These are phyloP conservation scores for Eutrema heterophyllum DNA, from an alignment of 345 rosid species.

Conservation along the genomic window DNA sequence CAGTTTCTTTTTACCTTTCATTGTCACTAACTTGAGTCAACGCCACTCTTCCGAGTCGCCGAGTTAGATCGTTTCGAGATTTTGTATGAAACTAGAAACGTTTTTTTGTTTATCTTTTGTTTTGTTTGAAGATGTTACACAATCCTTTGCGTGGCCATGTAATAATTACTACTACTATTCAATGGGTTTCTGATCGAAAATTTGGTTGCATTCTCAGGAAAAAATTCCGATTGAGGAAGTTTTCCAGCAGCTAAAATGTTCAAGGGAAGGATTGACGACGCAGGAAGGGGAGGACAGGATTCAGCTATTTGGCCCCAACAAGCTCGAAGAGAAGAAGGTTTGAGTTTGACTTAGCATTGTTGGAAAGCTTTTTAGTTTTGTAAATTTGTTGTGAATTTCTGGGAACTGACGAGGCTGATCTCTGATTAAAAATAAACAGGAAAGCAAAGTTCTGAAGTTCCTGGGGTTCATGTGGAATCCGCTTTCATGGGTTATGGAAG, in stretches of 20 bases:
- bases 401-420: constrained; percentile 2
- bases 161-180: background rate
- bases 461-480: constrained; percentile 43
- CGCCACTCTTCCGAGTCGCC: constrained; percentile 18
- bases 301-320: constrained; percentile 77
- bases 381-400: background rate
- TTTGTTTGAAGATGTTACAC: background rate
- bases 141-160: background rate
- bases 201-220: constrained; percentile 48
- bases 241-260: constrained; percentile 74
- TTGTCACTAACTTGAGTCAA: constrained; percentile 32
- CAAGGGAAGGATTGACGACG: constrained; percentile 58
- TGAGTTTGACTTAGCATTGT: constrained; percentile 18
- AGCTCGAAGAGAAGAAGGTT: constrained; percentile 84
- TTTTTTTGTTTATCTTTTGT: background rate
- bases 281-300: constrained; percentile 83
- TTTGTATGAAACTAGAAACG: background rate
- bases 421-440: background rate
- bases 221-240: constrained; percentile 84
- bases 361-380: background rate
- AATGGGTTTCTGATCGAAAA: background rate
- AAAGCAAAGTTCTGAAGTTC: constrained; percentile 26
- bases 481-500: constrained; percentile 43
- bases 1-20: constrained; percentile 14
- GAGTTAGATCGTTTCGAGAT: constrained; percentile 15